Conservation (phyloP, 192 early-diverging fungal species). For the Gaertneriomyces semiglobifer region DNA sequence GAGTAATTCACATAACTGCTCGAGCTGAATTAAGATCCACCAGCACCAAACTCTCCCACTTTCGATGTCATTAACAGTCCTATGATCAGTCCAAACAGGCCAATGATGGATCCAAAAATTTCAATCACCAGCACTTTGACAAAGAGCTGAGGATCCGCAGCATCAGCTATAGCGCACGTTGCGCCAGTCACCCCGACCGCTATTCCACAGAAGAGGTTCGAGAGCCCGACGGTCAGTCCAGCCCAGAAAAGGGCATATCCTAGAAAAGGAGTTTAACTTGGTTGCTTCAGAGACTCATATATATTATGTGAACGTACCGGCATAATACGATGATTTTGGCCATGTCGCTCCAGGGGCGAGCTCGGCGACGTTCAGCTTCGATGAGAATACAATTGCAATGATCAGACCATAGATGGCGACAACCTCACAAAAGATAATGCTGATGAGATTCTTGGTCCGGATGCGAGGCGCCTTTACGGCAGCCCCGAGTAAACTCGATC, state of each 20-base stretch:
- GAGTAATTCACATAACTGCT: no score
- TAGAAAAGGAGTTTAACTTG: constrained; percentile 25
- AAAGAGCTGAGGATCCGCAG: constrained; percentile 89
- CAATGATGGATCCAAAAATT: constrained; percentile 94
- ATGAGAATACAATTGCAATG: constrained; percentile 94
- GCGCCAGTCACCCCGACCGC: constrained; percentile 90
- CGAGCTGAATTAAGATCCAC: no score
- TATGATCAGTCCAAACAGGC: constrained; percentile 95
- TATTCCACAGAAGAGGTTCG: constrained; percentile 91
- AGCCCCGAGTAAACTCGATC: constrained; percentile 83
- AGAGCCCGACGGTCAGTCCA: constrained; percentile 89
- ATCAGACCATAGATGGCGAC: constrained; percentile 99
- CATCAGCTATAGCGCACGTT: constrained; percentile 93
- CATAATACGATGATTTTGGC: constrained; percentile 62
- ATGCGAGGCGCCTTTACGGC: constrained; percentile 89
- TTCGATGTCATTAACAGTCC: constrained; percentile 68
- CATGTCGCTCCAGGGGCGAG: constrained; percentile 16
- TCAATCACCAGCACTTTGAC: constrained; percentile 97
- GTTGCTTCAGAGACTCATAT: not conserved
- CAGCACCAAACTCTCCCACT: constrained; percentile 23
- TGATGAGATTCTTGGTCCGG: constrained; percentile 93
- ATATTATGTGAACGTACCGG: constrained; percentile 51
- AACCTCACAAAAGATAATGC: constrained; percentile 99
- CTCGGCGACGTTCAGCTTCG: constrained; percentile 66
- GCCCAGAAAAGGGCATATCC: constrained; percentile 95